Evolutionary conservation across 352 stramenopile species (phyloP).

Genomic region (Globisporangium spiculum): DNA sequence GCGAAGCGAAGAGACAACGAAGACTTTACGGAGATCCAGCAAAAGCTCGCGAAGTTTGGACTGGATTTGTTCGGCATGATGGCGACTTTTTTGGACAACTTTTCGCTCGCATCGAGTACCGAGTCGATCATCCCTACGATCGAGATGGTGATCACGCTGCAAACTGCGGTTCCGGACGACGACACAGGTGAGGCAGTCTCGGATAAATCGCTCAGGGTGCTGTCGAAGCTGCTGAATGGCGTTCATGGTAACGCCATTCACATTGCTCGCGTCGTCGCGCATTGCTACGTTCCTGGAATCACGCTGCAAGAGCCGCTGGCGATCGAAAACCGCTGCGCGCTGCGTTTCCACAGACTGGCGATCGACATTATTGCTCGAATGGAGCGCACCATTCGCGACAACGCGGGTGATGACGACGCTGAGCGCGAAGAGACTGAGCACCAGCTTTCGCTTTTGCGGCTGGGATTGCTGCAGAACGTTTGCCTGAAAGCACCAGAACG

Average conservation of each 20-base stretch:
- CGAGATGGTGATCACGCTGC: conserved; percentile 58
- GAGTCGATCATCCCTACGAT: conserved; percentile 78
- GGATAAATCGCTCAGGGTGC: conserved; percentile 37
- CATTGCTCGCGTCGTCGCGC: conserved; percentile 56
- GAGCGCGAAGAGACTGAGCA: conserved; percentile 31
- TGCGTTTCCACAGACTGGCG: conserved; percentile 68
- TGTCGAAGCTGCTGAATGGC: conserved; percentile 44
- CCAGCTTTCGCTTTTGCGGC: conserved; percentile 41
- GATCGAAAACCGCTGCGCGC: conserved; percentile 42
- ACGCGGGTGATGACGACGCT: conserved; percentile 20
- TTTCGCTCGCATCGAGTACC: conserved; percentile 58
- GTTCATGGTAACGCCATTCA: conserved; percentile 52
- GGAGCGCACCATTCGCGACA: conserved; percentile 24
- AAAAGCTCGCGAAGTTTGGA: conserved; percentile 51
- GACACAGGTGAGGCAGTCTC: conserved; percentile 33
- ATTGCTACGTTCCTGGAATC: conserved; percentile 71
- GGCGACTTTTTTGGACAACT: conserved; percentile 49
- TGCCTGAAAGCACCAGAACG: conserved; percentile 72
- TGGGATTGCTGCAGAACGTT: conserved; percentile 74
- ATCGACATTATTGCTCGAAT: conserved; percentile 49
- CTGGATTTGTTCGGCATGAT: conserved; percentile 62
- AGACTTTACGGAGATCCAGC: conserved; percentile 18
- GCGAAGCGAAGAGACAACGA: conserved; percentile 20
- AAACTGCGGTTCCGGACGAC: conserved; percentile 48
- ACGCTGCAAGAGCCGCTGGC: conserved; percentile 63